Percentiles rank a stretch among this genome's conserved stretches.
phyloP scores from a whole-genome alignment of 148 eudicot genomes.

The Salicornia ramosissima region DNA sequence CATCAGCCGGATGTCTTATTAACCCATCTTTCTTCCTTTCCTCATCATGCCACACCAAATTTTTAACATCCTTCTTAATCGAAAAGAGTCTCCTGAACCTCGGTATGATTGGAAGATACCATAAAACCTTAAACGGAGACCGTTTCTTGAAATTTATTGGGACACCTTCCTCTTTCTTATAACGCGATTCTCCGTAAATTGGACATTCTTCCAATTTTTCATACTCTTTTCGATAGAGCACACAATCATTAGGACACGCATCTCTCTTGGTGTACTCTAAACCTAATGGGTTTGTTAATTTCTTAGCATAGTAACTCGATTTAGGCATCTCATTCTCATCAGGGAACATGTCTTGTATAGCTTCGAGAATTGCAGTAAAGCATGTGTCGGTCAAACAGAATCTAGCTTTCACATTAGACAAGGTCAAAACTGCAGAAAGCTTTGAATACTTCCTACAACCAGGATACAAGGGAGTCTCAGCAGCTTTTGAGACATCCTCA shows the following conservation, averaged over 20 bases:
- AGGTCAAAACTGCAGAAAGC: neutral
- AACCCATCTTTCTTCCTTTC: constrained; percentile 1
- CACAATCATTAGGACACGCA: constrained; percentile 8
- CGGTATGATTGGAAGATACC: constrained; percentile 8
- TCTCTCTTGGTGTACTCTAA: constrained; percentile 2
- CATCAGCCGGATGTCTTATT: no score
- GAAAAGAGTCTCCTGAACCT: constrained; percentile 26
- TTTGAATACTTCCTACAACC: neutral
- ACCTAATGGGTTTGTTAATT: neutral
- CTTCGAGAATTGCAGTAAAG: neutral
- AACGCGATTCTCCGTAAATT: neutral
- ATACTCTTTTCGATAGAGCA: constrained; percentile 3
- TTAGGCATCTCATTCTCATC: neutral
- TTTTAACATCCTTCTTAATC: constrained; percentile 13
- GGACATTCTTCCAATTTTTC: neutral
- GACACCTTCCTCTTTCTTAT: neutral
- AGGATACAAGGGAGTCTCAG: neutral
- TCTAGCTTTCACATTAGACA: neutral
- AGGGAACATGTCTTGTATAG: neutral
- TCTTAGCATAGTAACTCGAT: constrained; percentile 12
- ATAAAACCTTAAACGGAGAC: neutral
- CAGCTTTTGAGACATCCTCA: no score
- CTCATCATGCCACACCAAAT: constrained; percentile 28
- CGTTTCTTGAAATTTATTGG: no score
- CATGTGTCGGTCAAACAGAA: neutral